Evolutionary conservation across 805 yeast genomes (phyloP), one percentile per base, ranked within the genome.

Genomic region (Helenozyma baotianmanensis): DNA sequence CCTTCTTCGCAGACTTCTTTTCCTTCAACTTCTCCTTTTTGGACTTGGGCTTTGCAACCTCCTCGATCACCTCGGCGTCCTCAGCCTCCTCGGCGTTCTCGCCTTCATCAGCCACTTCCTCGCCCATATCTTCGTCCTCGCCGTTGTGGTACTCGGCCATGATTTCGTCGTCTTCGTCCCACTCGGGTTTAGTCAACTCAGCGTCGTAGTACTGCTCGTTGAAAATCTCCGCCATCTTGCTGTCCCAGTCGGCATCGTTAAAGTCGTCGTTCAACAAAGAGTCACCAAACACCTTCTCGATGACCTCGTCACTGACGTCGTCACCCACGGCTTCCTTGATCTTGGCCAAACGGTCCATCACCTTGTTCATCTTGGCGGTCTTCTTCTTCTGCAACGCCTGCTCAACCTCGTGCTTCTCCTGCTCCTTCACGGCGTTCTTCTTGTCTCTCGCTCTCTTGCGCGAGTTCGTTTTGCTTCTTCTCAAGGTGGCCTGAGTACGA

Each of bases 161-260:
- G 14, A 56, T 64, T 4, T 49, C 52, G 8, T 56, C 67, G 4
- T 54, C 70, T 25, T 60, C 64, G 21, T 75, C 81, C 80, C 83
- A 79, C 17, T 70, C 69, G n/a, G 89, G 88, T 46, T 79, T 81
- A 7, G 51, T 57, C 13, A 40, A 27, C 17, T 53, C 64, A 11
- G 61, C 71, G 24, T 70, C 78, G 48, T 89, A 88, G 53, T 74
- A 89, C 36, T 80, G 86, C 30, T 89, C 96, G 51, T 87, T 76
- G 55, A 92, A 92, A 21, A 90, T 76, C 52, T 83, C 82, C 29
- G 82, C 76, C 80, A 92, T 79, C 41, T 85, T 78, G 36, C 59
- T 64, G 56, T 92, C 97, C 97, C 97, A 92, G 40, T 86, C 95
- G 17, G 80, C 74, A 50, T 82, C 87, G 45, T 85, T 87, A 55